Evolutionary conservation across 1,284 basidiomycete genomes (phyloP).

Genomic region (Naganishia liquefaciens): DNA sequence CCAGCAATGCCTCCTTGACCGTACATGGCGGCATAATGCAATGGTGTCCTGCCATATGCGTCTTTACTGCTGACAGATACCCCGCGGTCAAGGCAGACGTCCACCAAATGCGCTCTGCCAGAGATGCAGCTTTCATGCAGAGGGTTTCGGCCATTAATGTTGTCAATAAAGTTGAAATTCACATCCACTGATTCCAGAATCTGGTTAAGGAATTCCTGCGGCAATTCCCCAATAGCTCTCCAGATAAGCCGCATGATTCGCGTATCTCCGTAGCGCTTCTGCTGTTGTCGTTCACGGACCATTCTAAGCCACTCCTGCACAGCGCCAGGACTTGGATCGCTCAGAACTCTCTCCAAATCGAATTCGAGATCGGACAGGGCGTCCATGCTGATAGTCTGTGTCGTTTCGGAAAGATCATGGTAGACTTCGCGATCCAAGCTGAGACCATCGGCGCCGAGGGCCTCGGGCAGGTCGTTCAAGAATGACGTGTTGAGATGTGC

Average conservation of each 20-base stretch:
- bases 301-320: constrained; percentile 71
- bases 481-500: constrained; percentile 65
- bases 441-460: constrained; percentile 52
- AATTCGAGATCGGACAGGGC: constrained; percentile 85
- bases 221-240: constrained; percentile 83
- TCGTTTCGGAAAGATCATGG: constrained; percentile 18
- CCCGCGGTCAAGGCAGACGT: constrained; percentile 74
- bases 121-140: constrained; percentile 92
- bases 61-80: constrained; percentile 71
- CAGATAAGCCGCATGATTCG: constrained; percentile 77
- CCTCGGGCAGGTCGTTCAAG: constrained; percentile 50
- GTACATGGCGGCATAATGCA: constrained; percentile 96
- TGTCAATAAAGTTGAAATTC: constrained; percentile 89
- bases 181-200: constrained; percentile 75
- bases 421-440: constrained; percentile 62
- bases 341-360: constrained; percentile 74
- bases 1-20: constrained; percentile 77
- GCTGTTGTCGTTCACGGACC: constrained; percentile 60
- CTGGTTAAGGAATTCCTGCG: constrained; percentile 68
- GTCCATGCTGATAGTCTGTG: constrained; percentile 45
- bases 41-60: constrained; percentile 85
- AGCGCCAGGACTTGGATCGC: constrained; percentile 62
- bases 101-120: constrained; percentile 76
- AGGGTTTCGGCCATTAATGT: constrained; percentile 93
- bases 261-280: constrained; percentile 38